Evolutionary conservation across 1,139 yeast species (phyloP).

Genomic region (Scheffersomyces titani): DNA sequence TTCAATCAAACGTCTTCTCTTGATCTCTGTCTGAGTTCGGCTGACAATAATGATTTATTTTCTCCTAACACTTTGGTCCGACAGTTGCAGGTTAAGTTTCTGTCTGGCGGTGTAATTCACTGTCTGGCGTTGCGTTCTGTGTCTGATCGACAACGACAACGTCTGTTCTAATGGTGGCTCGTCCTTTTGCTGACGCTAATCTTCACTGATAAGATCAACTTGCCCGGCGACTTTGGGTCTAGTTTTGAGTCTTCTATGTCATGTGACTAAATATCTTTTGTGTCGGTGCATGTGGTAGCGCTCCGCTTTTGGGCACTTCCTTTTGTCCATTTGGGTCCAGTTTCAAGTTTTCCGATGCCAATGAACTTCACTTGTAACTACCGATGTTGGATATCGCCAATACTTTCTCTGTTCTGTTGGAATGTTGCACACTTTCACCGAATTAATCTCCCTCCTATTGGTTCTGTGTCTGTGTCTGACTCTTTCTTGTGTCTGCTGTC

Average conservation of each 20-base stretch:
- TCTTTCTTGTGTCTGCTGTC: neutral
- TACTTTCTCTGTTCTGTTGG: neutral
- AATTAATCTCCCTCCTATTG: neutral
- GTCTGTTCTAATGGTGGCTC: neutral
- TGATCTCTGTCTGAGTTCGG: neutral
- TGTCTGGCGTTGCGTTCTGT: neutral
- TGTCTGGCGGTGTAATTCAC: neutral
- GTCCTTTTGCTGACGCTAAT: neutral
- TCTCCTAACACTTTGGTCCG: neutral
- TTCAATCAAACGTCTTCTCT: neutral
- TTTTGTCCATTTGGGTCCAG: neutral
- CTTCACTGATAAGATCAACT: neutral
- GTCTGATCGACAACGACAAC: neutral
- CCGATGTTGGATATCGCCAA: neutral
- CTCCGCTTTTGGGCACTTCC: neutral
- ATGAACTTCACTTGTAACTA: neutral
- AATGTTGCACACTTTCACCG: neutral
- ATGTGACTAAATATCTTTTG: neutral
- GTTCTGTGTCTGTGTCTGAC: neutral
- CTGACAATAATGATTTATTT: neutral
- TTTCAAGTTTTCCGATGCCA: neutral
- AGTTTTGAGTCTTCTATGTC: neutral
- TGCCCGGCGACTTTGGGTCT: neutral
- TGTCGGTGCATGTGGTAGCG: neutral
- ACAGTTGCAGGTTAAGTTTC: neutral